Base-by-base conservation (phyloP, 2,329 filamentous ascomycete species). In the Fusarium palustre region DNA sequence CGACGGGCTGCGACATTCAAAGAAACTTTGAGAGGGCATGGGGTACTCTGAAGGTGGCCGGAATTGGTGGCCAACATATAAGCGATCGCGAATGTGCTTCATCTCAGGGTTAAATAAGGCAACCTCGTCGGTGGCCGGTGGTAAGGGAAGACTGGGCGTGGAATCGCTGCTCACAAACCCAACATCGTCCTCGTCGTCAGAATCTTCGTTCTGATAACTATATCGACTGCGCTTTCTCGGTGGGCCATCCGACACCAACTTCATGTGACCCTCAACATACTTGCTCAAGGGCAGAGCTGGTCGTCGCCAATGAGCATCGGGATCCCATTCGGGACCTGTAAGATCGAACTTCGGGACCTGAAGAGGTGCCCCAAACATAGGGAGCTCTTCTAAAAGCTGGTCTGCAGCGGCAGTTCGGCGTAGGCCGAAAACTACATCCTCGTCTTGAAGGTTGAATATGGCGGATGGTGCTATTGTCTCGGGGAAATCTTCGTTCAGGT, bases 21-120 rank as follows among this genome's bases (percentile, higher is more conserved):
- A 98, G 81, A 98, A 99, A 54, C 87, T 89, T 71, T 95, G 91
- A 2, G 91, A 88, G 1, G 96, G 96, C 94, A 98, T 98, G 0
- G 89, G 87, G 76, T 94, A 91, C 77, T 98, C 95, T 1, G 93
- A 94, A 1, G 96, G 96, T 18, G 96, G 96, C 56, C 94, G 87
- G 83, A 99, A 98, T 66, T 95, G 92, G 78, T 97, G 94, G 11
- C 92, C 92, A 12, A 93, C 92, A 76, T 97, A 93, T 7, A 99
- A 87, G 18, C 96, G 88, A 76, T 98, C 95, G 59, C 95, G 89
- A 41, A 97, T 94, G 56, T 90, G 87, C 78, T 95, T 97, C 82
- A 97, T 95, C 64, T 97, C 92, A 0, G 93, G 90, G 67, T 92
- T 90, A 80, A 99, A 99, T 1, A 99, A 83, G 2, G 95, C 94